Conservation (phyloP, 495 filamentous ascomycete species). For the Lepraria neglecta region DNA sequence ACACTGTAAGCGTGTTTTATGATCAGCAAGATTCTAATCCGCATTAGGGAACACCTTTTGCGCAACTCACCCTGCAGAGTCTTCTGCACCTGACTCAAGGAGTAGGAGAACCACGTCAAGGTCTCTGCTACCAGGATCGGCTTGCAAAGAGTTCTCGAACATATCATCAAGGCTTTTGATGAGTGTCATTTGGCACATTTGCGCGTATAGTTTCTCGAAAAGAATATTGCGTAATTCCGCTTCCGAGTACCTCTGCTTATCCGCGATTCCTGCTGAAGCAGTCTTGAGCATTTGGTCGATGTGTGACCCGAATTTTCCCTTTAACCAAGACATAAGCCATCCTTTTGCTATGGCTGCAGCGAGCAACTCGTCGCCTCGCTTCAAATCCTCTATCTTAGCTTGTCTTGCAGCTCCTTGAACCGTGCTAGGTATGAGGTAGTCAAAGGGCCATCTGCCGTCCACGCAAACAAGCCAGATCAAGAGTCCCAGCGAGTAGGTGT, state of each 20-base stretch:
- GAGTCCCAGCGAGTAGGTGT: slow-evolving; percentile 19
- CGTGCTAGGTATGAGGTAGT: slow-evolving; percentile 1
- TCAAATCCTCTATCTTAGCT: slow-evolving; percentile 10
- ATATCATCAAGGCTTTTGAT: slow-evolving; percentile 9
- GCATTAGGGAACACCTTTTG: neutral
- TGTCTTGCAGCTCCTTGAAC: neutral
- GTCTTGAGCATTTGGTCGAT: neutral
- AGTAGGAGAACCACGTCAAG: slow-evolving; percentile 7
- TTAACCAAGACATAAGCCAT: slow-evolving; percentile 13
- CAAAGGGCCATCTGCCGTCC: slow-evolving; percentile 3
- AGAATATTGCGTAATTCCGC: neutral
- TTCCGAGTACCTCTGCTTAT: neutral
- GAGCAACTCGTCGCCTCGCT: slow-evolving; percentile 3
- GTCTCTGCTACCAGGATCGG: slow-evolving; percentile 4
- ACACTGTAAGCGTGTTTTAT: too few relatives aligned
- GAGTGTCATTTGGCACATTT: slow-evolving; percentile 9
- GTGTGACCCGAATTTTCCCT: neutral
- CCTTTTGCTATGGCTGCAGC: neutral
- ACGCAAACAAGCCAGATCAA: slow-evolving; percentile 12
- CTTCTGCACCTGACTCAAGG: slow-evolving; percentile 1
- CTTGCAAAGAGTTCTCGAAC: slow-evolving; percentile 4
- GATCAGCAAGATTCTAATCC: neutral
- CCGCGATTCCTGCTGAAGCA: neutral
- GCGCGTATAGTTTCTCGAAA: neutral
- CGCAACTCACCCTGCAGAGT: neutral